These are phyloP conservation scores for Musa schizocarpa DNA, from an alignment of 176 grass and related monocot species.

Conservation along the genomic window DNA sequence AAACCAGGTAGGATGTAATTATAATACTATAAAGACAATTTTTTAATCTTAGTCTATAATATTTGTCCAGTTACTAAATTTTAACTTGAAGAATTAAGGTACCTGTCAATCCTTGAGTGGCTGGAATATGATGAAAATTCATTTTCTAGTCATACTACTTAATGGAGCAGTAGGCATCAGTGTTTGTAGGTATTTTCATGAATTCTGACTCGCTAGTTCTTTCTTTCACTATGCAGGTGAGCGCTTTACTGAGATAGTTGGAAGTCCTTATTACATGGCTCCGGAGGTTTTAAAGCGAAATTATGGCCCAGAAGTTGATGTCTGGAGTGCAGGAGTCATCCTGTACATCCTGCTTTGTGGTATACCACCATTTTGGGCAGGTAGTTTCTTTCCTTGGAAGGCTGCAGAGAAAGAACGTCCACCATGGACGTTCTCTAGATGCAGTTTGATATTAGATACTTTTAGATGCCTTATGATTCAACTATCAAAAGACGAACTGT, in stretches of 20 bases:
- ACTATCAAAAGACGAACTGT: neutral
- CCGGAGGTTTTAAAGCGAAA: slow-evolving; percentile 20
- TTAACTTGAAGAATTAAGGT: neutral
- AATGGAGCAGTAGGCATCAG: neutral
- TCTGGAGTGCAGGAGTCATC: slow-evolving; percentile 25
- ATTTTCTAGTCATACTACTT: neutral
- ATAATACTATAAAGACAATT: neutral
- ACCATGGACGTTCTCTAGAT: neutral
- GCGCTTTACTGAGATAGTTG: slow-evolving; percentile 19
- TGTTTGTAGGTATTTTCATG: neutral
- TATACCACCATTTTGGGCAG: slow-evolving; percentile 24
- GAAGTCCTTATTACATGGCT: slow-evolving; percentile 24
- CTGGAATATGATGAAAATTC: neutral
- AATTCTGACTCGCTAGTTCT: neutral
- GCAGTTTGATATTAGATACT: neutral
- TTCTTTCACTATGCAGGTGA: neutral
- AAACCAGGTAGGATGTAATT: neutral
- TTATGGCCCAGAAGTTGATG: slow-evolving; percentile 23
- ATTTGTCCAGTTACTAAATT: neutral
- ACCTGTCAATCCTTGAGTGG: neutral
- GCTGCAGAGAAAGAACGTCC: neutral
- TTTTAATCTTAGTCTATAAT: neutral
- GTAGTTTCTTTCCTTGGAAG: neutral
- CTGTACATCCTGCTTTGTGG: slow-evolving; percentile 20
- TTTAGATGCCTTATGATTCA: neutral